These are phyloP conservation scores for Botryotinia globosa DNA, from an alignment of 2,329 filamentous ascomycete species.

Conservation along the genomic window DNA sequence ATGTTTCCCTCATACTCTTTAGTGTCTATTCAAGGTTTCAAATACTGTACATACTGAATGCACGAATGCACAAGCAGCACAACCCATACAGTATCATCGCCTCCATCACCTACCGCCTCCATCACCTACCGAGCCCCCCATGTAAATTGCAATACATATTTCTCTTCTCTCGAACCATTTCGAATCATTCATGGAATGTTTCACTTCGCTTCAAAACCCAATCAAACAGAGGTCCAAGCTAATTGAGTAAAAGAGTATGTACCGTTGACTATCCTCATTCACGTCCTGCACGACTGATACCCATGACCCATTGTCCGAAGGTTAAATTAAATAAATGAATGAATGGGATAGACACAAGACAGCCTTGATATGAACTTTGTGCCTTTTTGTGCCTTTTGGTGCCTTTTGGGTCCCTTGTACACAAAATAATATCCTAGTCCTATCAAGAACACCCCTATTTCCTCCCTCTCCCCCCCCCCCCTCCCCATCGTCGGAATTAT, in stretches of 20 bases:
- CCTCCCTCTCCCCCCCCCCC: neutral
- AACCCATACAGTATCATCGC: neutral
- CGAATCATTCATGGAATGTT: constrained; percentile 1
- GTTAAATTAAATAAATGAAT: neutral
- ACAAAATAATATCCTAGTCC: neutral
- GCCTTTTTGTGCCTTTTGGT: neutral
- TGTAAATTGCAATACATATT: neutral
- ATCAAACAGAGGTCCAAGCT: constrained; percentile 18
- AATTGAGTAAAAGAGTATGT: neutral
- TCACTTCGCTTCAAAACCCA: constrained; percentile 19
- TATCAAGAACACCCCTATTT: constrained; percentile 11
- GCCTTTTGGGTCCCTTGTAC: neutral
- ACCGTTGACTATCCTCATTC: neutral
- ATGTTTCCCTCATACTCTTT: neutral
- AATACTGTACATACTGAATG: neutral
- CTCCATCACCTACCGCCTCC: neutral
- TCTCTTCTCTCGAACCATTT: neutral
- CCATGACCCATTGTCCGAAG: constrained; percentile 6
- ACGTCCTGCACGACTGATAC: neutral
- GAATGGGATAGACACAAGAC: neutral
- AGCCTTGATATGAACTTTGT: neutral
- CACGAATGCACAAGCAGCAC: neutral
- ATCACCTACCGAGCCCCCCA: neutral
- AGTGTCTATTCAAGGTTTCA: neutral
- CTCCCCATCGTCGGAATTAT: neutral